Percentiles rank a stretch among this genome's conserved stretches.
Conservation (phyloP, 2,329 filamentous ascomycete species). For the Cryphonectria carpinicola region DNA sequence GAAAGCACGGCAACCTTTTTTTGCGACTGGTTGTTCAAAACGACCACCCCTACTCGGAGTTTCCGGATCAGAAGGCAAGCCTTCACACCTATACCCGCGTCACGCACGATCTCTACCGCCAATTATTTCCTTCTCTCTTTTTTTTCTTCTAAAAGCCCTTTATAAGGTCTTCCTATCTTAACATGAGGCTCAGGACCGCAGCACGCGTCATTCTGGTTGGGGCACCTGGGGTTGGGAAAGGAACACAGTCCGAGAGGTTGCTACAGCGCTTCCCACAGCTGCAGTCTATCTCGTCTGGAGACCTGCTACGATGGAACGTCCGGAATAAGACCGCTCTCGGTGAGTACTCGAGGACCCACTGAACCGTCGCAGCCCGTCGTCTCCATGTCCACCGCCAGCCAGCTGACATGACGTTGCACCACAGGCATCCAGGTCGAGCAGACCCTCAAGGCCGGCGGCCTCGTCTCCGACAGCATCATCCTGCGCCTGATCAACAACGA, state of each 20-base stretch:
- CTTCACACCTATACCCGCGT: slow-evolving; percentile 20
- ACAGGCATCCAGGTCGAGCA: slow-evolving; percentile 87
- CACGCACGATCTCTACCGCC: slow-evolving; percentile 22
- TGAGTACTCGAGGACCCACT: slow-evolving; percentile 46
- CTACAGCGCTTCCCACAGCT: slow-evolving; percentile 86
- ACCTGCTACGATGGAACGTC: slow-evolving; percentile 91
- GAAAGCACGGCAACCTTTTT: background rate
- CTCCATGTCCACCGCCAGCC: background rate
- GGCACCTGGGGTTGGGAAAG: slow-evolving; percentile 95
- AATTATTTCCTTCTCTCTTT: background rate
- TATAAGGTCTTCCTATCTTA: slow-evolving; percentile 29
- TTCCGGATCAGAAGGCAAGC: slow-evolving; percentile 25
- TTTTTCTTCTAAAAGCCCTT: background rate
- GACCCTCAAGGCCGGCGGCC: slow-evolving; percentile 82
- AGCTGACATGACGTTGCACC: slow-evolving; percentile 19
- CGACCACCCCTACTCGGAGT: slow-evolving; percentile 1
- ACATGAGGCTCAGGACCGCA: slow-evolving; percentile 73
- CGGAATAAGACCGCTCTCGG: slow-evolving; percentile 84
- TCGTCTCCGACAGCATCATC: slow-evolving; percentile 93
- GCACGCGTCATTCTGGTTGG: slow-evolving; percentile 94
- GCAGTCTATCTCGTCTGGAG: slow-evolving; percentile 89
- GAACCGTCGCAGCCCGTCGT: slow-evolving; percentile 22
- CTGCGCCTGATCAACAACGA: slow-evolving; percentile 91
- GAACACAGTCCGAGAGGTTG: slow-evolving; percentile 90
- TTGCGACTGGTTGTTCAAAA: slow-evolving; percentile 3